Evolutionary conservation across 148 eudicot species (phyloP).

Genomic region (Limonium bicolor): DNA sequence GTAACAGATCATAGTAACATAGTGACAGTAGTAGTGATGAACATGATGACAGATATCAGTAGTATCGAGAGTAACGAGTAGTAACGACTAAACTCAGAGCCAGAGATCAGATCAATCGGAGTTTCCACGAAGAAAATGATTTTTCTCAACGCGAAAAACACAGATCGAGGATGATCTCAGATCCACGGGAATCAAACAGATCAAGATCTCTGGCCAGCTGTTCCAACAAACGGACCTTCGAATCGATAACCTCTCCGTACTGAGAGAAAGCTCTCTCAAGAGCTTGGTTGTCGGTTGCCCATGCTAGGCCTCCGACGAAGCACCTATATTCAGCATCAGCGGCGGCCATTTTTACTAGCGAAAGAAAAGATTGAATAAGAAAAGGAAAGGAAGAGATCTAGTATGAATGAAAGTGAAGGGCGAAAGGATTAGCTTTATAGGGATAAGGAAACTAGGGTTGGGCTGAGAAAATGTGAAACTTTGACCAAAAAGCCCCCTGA

Average conservation of each 20-base stretch:
- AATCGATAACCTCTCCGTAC: conserved; percentile 46
- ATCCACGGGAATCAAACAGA: no score
- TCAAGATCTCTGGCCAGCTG: no score
- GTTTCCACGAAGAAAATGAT: conserved; percentile 21
- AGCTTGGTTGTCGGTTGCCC: conserved; percentile 53
- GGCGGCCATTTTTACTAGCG: conserved; percentile 53
- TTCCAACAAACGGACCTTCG: conserved; percentile 61
- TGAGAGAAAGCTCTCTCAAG: conserved; percentile 43
- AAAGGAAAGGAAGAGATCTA: no score
- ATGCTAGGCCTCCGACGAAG: conserved; percentile 83
- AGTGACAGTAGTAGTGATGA: conserved; percentile 23
- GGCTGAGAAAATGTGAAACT: no score
- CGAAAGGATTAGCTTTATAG: no score
- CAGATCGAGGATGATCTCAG: no score
- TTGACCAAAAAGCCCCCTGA: no score
- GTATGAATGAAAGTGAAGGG: no score
- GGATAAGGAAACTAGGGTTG: no score
- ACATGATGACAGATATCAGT: conserved; percentile 1
- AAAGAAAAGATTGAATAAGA: no score
- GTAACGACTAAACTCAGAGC: conserved; percentile 1
- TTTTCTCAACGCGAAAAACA: conserved; percentile 17
- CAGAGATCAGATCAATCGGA: background rate
- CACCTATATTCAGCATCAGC: conserved; percentile 64
- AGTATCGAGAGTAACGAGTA: conserved; percentile 8
- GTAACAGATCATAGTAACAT: conserved; percentile 27